Percentiles rank a stretch among this genome's conserved stretches.
phyloP scores from a whole-genome alignment of 345 rosid genomes.

The Ricinus communis region DNA sequence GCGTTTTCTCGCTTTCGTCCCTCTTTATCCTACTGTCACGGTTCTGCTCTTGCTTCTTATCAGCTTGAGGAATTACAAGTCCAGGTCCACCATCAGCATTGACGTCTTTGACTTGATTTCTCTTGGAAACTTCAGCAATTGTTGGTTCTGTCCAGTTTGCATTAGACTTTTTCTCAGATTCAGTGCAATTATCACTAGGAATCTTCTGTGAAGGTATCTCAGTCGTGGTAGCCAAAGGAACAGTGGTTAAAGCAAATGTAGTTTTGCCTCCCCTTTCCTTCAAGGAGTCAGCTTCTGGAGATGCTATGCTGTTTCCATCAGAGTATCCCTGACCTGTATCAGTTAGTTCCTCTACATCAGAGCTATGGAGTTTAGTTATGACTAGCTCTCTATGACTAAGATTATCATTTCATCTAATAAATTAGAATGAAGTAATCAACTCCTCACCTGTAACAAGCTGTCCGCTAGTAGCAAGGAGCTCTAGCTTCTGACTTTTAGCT shows the following conservation, averaged over 20 bases:
- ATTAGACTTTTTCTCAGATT: slow-evolving; percentile 15
- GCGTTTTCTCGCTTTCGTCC: too few species aligned
- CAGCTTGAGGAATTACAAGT: too few species aligned
- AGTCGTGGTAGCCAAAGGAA: not conserved
- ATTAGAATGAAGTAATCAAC: not conserved
- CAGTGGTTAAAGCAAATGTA: not conserved
- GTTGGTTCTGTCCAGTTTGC: not conserved
- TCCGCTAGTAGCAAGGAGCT: slow-evolving; percentile 14
- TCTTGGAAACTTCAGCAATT: too few species aligned
- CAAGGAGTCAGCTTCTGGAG: too few species aligned
- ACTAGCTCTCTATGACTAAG: not conserved
- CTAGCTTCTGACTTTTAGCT: slow-evolving; percentile 22
- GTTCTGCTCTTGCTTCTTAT: too few species aligned
- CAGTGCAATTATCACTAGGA: slow-evolving; percentile 14
- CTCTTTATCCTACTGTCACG: too few species aligned
- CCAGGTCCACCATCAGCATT: too few species aligned
- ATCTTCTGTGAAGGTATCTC: slow-evolving; percentile 24
- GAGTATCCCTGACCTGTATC: slow-evolving; percentile 34
- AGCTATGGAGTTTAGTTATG: not conserved
- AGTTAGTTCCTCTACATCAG: slow-evolving; percentile 26
- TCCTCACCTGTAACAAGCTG: slow-evolving; percentile 25
- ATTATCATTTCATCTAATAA: too few species aligned
- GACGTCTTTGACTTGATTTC: too few species aligned
- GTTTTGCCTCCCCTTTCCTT: not conserved
- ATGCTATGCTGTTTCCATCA: slow-evolving; percentile 25